These are phyloP conservation scores for Peronospora farinosa DNA, from an alignment of 352 stramenopile species.

Conservation along the genomic window DNA sequence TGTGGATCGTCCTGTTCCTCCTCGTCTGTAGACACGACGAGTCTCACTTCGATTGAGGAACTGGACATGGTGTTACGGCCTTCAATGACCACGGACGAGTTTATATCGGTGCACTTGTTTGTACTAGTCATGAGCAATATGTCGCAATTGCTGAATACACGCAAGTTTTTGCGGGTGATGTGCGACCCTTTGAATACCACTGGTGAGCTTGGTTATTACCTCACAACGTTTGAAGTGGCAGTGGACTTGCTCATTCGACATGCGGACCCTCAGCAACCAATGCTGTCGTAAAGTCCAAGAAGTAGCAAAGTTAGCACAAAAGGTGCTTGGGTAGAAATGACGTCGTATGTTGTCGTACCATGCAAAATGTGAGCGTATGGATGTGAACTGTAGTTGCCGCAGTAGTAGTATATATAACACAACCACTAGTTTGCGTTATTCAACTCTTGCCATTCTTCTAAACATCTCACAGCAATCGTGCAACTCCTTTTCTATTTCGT, in stretches of 20 bases:
- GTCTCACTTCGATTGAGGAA: conserved; percentile 33
- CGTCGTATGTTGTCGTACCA: no score
- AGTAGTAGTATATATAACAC: no score
- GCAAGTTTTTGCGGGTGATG: conserved; percentile 48
- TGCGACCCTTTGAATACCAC: conserved; percentile 53
- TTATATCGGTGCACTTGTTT: conserved; percentile 57
- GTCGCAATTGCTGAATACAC: conserved; percentile 39
- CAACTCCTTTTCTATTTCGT: no score
- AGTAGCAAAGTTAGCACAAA: neutral
- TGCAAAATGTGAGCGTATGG: no score
- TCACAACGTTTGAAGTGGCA: conserved; percentile 62
- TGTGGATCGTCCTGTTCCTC: conserved; percentile 26
- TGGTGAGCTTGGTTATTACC: conserved; percentile 68
- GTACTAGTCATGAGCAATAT: conserved; percentile 51
- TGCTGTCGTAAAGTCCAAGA: conserved; percentile 22
- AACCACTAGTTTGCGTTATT: no score
- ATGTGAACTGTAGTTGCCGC: no score
- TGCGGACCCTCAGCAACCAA: conserved; percentile 32
- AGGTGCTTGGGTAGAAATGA: no score
- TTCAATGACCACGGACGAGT: conserved; percentile 58
- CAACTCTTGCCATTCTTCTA: no score
- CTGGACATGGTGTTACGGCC: conserved; percentile 29
- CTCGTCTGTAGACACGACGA: conserved; percentile 17
- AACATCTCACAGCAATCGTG: no score
- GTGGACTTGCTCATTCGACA: conserved; percentile 53